phyloP scores from a whole-genome alignment of 176 grass and related monocot species.

The Cymbopogon citratus region DNA sequence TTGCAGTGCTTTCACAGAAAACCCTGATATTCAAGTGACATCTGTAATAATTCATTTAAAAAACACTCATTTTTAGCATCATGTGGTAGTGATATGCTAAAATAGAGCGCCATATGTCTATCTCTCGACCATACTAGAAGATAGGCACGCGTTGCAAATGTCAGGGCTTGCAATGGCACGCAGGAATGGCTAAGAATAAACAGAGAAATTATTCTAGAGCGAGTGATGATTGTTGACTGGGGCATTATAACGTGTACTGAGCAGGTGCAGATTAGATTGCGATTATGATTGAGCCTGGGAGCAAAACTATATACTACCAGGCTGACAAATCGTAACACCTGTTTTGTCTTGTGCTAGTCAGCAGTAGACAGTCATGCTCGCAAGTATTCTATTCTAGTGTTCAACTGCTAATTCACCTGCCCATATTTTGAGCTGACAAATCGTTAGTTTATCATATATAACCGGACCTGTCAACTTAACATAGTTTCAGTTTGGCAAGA shows the following conservation, averaged over 20 bases:
- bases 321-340: background rate
- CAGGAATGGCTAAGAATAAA: background rate
- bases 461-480: background rate
- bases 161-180: background rate
- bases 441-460: background rate
- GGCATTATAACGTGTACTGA: background rate
- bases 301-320: background rate
- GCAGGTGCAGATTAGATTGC: background rate
- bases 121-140: background rate
- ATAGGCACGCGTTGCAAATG: background rate
- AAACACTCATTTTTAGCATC: background rate
- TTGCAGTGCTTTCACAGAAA: constrained; percentile 18
- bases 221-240: background rate
- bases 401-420: background rate
- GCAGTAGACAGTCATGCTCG: background rate
- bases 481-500: background rate
- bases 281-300: background rate
- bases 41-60: background rate
- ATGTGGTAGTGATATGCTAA: background rate
- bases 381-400: background rate
- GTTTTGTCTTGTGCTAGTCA: background rate
- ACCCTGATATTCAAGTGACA: constrained; percentile 6
- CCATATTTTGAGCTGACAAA: too few species aligned
- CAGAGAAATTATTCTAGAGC: background rate
- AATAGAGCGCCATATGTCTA: background rate